These are phyloP conservation scores for Tetrahymena thermophila DNA, from an alignment of 73 alveolate species.

Conservation along the genomic window DNA sequence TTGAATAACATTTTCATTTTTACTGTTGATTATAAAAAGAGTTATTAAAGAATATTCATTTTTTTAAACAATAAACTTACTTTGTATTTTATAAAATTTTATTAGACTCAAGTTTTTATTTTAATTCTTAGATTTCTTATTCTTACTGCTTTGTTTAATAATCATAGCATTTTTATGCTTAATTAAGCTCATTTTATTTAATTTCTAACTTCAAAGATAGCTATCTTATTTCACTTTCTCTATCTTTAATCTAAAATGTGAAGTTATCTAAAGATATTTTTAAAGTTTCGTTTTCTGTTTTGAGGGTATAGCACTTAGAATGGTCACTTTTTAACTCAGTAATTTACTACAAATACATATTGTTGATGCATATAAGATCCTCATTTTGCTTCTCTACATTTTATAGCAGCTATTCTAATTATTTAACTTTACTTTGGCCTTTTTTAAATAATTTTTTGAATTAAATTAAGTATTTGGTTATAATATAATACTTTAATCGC, in stretches of 20 bases:
- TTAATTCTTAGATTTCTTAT: neutral
- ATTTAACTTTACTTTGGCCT: neutral
- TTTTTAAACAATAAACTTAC: neutral
- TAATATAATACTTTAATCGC: neutral
- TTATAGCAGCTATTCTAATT: neutral
- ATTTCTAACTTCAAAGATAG: neutral
- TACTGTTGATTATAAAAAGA: neutral
- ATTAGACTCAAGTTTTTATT: neutral
- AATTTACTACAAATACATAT: neutral
- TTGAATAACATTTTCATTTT: neutral
- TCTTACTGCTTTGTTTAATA: neutral
- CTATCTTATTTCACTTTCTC: neutral
- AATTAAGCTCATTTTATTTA: neutral
- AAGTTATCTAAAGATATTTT: neutral
- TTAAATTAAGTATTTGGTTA: neutral
- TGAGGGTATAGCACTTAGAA: neutral
- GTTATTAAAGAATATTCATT: neutral
- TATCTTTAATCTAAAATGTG: neutral
- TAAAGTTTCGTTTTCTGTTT: neutral
- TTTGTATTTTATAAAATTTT: neutral
- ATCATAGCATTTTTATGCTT: neutral
- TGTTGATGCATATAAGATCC: neutral
- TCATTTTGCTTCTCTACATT: neutral
- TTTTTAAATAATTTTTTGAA: neutral
- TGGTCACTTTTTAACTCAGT: neutral